Conservation (phyloP, 2,329 filamentous ascomycete species). For the Fusarium protoensiforme region DNA sequence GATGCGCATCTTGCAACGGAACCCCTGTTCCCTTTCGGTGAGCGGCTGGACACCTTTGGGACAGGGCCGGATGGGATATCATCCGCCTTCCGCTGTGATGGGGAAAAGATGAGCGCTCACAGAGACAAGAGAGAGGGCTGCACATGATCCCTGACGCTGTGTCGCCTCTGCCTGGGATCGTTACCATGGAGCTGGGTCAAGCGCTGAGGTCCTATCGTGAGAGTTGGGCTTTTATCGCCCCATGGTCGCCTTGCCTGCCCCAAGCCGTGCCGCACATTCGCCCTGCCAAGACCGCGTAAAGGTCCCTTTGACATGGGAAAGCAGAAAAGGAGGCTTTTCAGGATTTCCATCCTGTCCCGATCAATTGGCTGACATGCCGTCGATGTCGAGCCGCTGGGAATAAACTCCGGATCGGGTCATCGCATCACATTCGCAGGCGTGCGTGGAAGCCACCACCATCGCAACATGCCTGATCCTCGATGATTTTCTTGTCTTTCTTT, state of each 20-base stretch:
- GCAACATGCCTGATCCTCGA: slow-evolving; percentile 14
- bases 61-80: slow-evolving; percentile 13
- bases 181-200: slow-evolving; percentile 3
- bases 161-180: not conserved
- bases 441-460: slow-evolving; percentile 35
- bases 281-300: slow-evolving; percentile 20
- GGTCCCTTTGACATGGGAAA: not conserved
- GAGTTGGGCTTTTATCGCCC: slow-evolving; percentile 10
- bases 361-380: slow-evolving; percentile 20
- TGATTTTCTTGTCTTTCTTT: not conserved
- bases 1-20: slow-evolving; percentile 15
- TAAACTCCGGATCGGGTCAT: slow-evolving; percentile 28
- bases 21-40: not conserved
- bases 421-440: slow-evolving; percentile 11
- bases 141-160: slow-evolving; percentile 10
- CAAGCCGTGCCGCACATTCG: slow-evolving; percentile 2
- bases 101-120: slow-evolving; percentile 8
- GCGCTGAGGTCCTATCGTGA: slow-evolving; percentile 10
- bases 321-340: slow-evolving; percentile 14
- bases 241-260: not conserved
- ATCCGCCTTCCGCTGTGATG: slow-evolving; percentile 23
- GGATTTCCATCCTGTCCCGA: slow-evolving; percentile 4
- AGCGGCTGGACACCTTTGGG: slow-evolving; percentile 22
- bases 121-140: slow-evolving; percentile 3
- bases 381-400: slow-evolving; percentile 19